Conservation (phyloP, 805 yeast species). For the Suhomyces sp. region DNA sequence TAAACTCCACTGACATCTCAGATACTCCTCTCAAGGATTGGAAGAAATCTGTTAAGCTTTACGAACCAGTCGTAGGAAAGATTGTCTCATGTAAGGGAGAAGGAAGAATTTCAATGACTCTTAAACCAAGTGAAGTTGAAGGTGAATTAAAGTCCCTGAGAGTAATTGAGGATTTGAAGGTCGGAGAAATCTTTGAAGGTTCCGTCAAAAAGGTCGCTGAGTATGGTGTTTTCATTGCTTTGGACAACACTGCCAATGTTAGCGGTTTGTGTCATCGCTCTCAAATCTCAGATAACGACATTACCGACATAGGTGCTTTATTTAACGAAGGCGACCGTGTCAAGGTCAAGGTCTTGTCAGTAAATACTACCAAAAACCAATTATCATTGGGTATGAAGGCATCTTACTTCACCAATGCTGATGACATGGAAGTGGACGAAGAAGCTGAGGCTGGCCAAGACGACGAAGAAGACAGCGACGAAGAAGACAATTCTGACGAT, state of each 20-base stretch:
- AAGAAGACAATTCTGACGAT: constrained; percentile 30
- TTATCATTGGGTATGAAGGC: constrained; percentile 93
- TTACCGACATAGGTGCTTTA: constrained; percentile 57
- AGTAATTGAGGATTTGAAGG: constrained; percentile 62
- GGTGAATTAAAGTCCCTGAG: constrained; percentile 63
- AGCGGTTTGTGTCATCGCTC: constrained; percentile 87
- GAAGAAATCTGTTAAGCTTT: constrained; percentile 70
- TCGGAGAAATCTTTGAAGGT: constrained; percentile 75
- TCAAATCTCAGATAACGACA: constrained; percentile 71
- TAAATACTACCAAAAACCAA: constrained; percentile 65
- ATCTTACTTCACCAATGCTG: constrained; percentile 62
- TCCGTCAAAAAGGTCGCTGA: constrained; percentile 72
- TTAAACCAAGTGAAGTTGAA: constrained; percentile 75
- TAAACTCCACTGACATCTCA: constrained; percentile 75
- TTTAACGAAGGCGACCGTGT: constrained; percentile 91
- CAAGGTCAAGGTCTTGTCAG: constrained; percentile 71
- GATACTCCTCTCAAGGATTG: constrained; percentile 83
- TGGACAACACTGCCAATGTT: constrained; percentile 70
- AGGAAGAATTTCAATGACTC: constrained; percentile 67
- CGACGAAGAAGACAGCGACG: constrained; percentile 24
- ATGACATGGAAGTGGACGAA: constrained; percentile 26
- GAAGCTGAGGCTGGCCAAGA: constrained; percentile 15
- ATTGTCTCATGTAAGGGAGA: constrained; percentile 60
- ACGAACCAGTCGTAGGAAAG: constrained; percentile 75
- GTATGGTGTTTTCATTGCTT: constrained; percentile 85